These are phyloP conservation scores for Euphorbia corollata DNA, from an alignment of 441 rosid species.

Conservation along the genomic window DNA sequence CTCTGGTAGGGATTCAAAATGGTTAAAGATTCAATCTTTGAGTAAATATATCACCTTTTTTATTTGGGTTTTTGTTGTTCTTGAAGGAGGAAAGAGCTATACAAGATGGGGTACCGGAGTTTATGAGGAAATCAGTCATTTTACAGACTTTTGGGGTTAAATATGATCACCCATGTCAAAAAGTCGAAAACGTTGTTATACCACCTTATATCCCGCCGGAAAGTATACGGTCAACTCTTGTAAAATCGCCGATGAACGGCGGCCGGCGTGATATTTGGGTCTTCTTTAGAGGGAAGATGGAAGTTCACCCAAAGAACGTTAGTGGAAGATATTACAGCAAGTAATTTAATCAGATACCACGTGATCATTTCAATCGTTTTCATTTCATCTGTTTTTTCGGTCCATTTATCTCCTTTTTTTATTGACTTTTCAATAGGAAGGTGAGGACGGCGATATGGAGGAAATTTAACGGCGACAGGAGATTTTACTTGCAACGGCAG, in stretches of 20 bases:
- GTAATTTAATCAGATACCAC: conserved; percentile 27
- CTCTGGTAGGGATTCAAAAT: conserved; percentile 39
- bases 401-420: not conserved
- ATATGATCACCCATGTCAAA: conserved; percentile 76
- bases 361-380: not conserved
- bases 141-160: conserved; percentile 87
- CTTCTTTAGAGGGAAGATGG: conserved; percentile 96
- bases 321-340: conserved; percentile 90
- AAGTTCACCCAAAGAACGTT: conserved; percentile 76
- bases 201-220: conserved; percentile 79
- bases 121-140: conserved; percentile 59
- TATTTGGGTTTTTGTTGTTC: not conserved
- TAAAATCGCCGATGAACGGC: conserved; percentile 33
- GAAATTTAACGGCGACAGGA: conserved; percentile 50
- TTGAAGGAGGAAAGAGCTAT: conserved; percentile 71
- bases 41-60: not conserved
- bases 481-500: conserved; percentile 65
- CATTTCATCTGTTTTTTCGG: not conserved
- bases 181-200: conserved; percentile 66
- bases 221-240: conserved; percentile 40
- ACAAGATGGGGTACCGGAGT: conserved; percentile 66
- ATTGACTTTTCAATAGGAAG: conserved; percentile 32
- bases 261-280: conserved; percentile 64
- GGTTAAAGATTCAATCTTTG: not conserved
- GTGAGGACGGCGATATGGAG: conserved; percentile 81